Evolutionary conservation across 306 rosid species (phyloP).

Genomic region (Quercus ilex): DNA sequence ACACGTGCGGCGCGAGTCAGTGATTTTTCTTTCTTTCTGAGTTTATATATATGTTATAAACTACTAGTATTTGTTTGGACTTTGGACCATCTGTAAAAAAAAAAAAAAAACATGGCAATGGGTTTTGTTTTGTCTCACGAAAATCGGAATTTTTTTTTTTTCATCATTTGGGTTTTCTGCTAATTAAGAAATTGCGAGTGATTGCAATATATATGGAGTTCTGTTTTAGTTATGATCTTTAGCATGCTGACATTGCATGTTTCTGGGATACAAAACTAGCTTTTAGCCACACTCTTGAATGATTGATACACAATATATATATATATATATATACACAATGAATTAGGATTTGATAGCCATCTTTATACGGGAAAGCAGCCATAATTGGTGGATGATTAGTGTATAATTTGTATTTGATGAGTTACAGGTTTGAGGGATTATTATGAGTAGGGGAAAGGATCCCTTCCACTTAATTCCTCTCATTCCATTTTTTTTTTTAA

Average conservation of each 20-base stretch:
- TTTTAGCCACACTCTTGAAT: not conserved
- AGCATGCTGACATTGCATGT: not conserved
- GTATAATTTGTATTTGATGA: too few relatives aligned
- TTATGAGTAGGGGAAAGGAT: too few relatives aligned
- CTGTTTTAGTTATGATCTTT: not conserved
- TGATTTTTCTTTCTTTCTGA: not conserved
- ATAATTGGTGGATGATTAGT: too few relatives aligned
- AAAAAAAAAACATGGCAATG: not conserved
- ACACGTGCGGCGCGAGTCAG: constrained; percentile 45
- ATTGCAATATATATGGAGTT: not conserved
- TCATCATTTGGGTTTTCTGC: not conserved
- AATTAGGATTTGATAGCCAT: too few relatives aligned
- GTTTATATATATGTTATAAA: not conserved
- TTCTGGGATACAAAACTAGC: not conserved
- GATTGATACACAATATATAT: not conserved
- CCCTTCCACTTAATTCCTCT: too few relatives aligned
- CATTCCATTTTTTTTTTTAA: too few relatives aligned
- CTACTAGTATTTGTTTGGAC: not conserved
- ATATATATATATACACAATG: too few relatives aligned
- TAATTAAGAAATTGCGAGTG: not conserved
- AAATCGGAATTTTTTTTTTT: not conserved
- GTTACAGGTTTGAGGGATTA: too few relatives aligned
- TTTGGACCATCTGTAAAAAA: constrained; percentile 16
- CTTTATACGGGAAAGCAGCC: too few relatives aligned
- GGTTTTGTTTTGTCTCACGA: not conserved